Conservation (phyloP, 176 grass and related monocot species). For the Paspalum notatum region DNA sequence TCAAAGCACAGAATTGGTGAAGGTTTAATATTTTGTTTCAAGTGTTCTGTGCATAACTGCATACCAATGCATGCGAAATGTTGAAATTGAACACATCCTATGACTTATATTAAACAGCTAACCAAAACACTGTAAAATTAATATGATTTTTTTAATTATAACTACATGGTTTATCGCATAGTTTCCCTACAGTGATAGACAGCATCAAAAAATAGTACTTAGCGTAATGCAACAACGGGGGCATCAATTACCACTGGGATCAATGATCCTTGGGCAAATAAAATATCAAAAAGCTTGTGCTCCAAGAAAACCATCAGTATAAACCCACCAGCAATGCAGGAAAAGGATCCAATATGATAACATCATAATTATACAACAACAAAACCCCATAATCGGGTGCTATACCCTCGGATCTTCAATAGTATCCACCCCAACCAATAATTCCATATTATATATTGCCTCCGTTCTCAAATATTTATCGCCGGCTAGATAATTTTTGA, state of each 20-base stretch:
- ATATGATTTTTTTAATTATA: not conserved
- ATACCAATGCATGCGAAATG: not conserved
- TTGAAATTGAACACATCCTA: not conserved
- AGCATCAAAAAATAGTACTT: not conserved
- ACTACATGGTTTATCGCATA: not conserved
- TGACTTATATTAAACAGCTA: slow-evolving; percentile 5
- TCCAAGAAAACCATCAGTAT: not conserved
- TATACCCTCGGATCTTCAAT: no score
- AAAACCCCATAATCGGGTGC: no score
- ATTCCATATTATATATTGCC: no score
- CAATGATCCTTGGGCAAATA: not conserved
- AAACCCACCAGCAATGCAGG: not conserved
- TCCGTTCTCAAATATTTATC: no score
- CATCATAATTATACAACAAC: not conserved
- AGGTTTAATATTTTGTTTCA: not conserved
- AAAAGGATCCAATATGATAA: not conserved
- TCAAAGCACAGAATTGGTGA: not conserved
- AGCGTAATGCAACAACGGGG: not conserved
- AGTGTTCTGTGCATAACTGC: no score
- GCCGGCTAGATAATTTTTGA: no score
- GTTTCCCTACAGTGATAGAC: no score
- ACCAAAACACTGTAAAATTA: not conserved
- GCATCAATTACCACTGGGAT: not conserved
- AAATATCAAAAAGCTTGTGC: not conserved
- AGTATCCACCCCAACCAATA: no score